A percentile compares a stretch with the other conserved stretches of the same genome.
Conservation (phyloP, 495 filamentous ascomycete species). For the Polyplosphaeria fusca region DNA sequence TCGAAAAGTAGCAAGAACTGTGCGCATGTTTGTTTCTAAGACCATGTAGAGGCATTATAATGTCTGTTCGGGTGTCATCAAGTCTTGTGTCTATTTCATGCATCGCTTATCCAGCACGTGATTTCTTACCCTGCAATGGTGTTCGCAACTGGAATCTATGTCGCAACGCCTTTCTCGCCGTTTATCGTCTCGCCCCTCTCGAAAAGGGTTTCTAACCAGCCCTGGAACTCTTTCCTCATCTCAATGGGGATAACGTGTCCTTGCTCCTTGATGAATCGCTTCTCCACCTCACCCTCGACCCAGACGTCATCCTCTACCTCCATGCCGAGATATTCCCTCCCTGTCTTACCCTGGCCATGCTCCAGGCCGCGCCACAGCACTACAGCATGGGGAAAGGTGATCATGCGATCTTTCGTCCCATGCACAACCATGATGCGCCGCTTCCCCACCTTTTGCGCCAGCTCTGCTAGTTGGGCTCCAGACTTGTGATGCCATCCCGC, state of each 20-base stretch:
- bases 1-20: too few relatives aligned
- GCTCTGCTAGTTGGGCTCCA: constrained; percentile 54
- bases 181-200: constrained; percentile 38
- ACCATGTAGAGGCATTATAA: too few relatives aligned
- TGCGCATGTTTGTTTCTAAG: too few relatives aligned
- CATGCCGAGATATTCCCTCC: constrained; percentile 21
- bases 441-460: constrained; percentile 65
- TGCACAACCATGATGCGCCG: constrained; percentile 64
- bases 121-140: too few relatives aligned
- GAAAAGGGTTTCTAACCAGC: constrained; percentile 54
- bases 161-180: neutral
- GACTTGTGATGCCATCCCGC: constrained; percentile 77
- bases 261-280: constrained; percentile 58
- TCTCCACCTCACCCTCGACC: constrained; percentile 47
- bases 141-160: too few relatives aligned
- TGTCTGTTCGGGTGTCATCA: too few relatives aligned
- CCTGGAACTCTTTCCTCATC: constrained; percentile 57
- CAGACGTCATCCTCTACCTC: constrained; percentile 43
- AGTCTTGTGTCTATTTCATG: too few relatives aligned
- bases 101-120: too few relatives aligned
- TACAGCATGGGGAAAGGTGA: constrained; percentile 62
- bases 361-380: constrained; percentile 48
- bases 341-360: constrained; percentile 25
- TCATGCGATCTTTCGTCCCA: constrained; percentile 71
- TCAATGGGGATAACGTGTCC: constrained; percentile 70